Evolutionary conservation across 2,329 filamentous ascomycete genomes (phyloP).

Genomic region (Immersiporthe knoxdaviesiana): DNA sequence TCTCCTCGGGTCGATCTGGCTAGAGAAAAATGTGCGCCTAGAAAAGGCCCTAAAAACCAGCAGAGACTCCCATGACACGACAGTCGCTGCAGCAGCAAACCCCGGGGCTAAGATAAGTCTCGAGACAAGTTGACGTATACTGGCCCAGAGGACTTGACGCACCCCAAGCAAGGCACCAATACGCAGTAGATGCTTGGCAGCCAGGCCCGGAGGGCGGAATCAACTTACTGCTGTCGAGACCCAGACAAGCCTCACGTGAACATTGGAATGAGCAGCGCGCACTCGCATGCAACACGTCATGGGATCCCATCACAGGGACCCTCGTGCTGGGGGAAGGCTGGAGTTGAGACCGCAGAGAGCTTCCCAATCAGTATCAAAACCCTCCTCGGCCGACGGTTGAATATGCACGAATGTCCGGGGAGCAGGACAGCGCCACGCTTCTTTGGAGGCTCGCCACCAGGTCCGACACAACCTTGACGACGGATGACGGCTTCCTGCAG

Average conservation of each 20-base stretch:
- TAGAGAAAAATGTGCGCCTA: not conserved
- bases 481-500: not conserved
- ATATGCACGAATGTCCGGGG: not conserved
- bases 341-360: not conserved
- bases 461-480: not conserved
- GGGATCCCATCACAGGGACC: too few species aligned
- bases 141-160: not conserved
- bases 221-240: not conserved
- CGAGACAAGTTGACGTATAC: constrained; percentile 14
- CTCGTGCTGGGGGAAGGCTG: not conserved
- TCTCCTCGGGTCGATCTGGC: not conserved
- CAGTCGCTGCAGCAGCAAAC: not conserved
- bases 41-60: not conserved
- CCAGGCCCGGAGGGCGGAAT: not conserved
- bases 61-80: not conserved
- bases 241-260: constrained; percentile 1
- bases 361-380: not conserved
- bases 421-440: not conserved
- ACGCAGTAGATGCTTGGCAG: constrained; percentile 5
- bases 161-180: not conserved
- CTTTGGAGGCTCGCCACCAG: not conserved
- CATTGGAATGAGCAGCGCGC: constrained; percentile 6
- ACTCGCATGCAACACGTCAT: not conserved
- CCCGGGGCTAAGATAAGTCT: constrained; percentile 14
- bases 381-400: not conserved